Base-by-base conservation (phyloP, 1,284 basidiomycete species). In the Tylopilus orsonianus region DNA sequence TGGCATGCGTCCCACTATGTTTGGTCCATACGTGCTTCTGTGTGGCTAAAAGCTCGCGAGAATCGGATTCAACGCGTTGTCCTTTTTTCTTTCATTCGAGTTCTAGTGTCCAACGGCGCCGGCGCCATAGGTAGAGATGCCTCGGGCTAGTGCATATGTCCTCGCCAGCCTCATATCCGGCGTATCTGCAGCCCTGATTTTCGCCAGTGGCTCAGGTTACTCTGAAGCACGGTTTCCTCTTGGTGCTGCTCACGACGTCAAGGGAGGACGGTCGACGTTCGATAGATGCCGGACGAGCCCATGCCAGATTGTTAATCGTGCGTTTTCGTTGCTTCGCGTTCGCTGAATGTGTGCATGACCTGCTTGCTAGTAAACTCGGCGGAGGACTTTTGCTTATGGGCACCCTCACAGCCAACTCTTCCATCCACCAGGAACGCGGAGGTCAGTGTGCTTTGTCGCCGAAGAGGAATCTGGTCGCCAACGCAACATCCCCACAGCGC, bases 291-390 rank as follows among this genome's bases (percentile, higher is more conserved):
- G 80, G 9, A 75, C 77, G 3, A 68, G 65, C n/a, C 68, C 72
- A 51, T 89, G 86, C 66, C 87, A 89, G 58, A 83, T 82, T 56
- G 78, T 75, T 2, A 85, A 75, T 62, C 58, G 84, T 84, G 60
- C 57, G 78, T 49, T 37, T 43, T 18, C 14, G 42, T 34, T 20
- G 8, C 12, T 32, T 29, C 44, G 5, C 4, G 27, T 18, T 35
- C 30, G 20, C 33, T 51, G 46, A 53, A 41, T 30, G 29, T 23
- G 36, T 43, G 22, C 30, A 22, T 40, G 24, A 14, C 18, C 22
- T n/a, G 32, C 61, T 59, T 41, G 37, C 52, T 30, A 68, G 81
- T 85, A 22, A 87, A 87, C 63, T 77, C 78, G 18, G 71, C 80
- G 18, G 71, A 79, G 39, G 85, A 87, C 62, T 87, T 74, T 60